Base-by-base conservation (phyloP, 2,329 filamentous ascomycete species). In the Stenocarpella maydis region DNA sequence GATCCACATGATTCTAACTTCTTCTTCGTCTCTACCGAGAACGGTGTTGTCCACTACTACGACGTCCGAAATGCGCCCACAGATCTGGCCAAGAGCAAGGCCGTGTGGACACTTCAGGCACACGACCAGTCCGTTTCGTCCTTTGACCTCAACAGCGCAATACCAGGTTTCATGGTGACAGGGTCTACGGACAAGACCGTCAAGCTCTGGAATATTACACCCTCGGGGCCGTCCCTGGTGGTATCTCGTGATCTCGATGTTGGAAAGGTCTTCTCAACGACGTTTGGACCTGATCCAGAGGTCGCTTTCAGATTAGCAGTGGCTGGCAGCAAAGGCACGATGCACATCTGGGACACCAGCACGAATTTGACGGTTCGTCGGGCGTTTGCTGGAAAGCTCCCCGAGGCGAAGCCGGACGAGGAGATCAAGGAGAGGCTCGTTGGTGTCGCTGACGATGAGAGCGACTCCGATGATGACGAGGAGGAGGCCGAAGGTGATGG, bases 11-110 rank as follows among this genome's bases (percentile, higher is more conserved):
- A 98, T 80, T 84, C 91, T 7, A 97, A 98, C 85, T 94, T 88
- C 85, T 99, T 99, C 84, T 99, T 93, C 81, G 93, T 97, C 69
- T 95, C 95, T 15, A 99, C 96, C 5, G 96, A 99, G 79, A 92
- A 89, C 75, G 96, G 96, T 54, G 88, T 95, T 72, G 88, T 99
- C 70, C 95, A 98, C 84, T 96, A 94, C 82, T 94, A 97, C 81
- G 96, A 99, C 78, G 86, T 92, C 49, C 91, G 96, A 60, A 91
- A 90, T 69, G 88, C 92, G 17, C 93, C 94, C 24, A 82, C 91
- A 10, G 89, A 88, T 65, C 93, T 94, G 0, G 86, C 90, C 60
- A 85, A 88, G 49, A 94, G 91, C 73, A 98, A 97, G 80, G 89
- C 96, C 0, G 88, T 97, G 15, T 99, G 96, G 96, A 94, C 93